Conservation (phyloP, 1,139 yeast species). For the Candida sp. region DNA sequence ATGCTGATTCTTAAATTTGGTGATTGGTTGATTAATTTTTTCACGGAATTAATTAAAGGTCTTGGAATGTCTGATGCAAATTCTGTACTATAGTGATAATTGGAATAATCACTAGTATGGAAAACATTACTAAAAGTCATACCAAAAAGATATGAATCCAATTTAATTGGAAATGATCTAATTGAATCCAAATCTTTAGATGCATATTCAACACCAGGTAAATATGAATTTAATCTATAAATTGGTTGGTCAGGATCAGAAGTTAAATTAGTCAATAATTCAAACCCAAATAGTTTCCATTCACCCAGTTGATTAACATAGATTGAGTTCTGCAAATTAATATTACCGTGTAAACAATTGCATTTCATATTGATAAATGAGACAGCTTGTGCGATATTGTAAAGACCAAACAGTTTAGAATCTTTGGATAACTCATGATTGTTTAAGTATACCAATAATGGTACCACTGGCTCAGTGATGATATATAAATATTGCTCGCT, state of each 20-base stretch:
- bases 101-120: constrained; percentile 17
- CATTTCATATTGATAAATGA: constrained; percentile 64
- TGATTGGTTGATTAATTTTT: constrained; percentile 20
- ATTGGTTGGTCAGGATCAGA: constrained; percentile 51
- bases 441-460: constrained; percentile 41
- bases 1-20: constrained; percentile 43
- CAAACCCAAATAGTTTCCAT: constrained; percentile 87
- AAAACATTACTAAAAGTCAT: constrained; percentile 47
- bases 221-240: constrained; percentile 23
- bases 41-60: constrained; percentile 4
- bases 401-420: constrained; percentile 56
- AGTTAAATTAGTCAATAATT: constrained; percentile 53
- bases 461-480: constrained; percentile 74
- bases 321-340: constrained; percentile 49
- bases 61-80: not conserved
- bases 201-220: constrained; percentile 8
- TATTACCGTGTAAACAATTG: constrained; percentile 61
- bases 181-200: constrained; percentile 42
- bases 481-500: constrained; percentile 60
- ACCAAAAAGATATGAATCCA: constrained; percentile 68
- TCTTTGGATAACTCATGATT: constrained; percentile 23
- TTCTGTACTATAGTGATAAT: not conserved
- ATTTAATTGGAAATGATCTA: constrained; percentile 37
- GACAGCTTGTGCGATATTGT: constrained; percentile 53
- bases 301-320: constrained; percentile 69